phyloP scores from a whole-genome alignment of 2,329 filamentous ascomycete genomes.

The Arachnopeziza araneosa region DNA sequence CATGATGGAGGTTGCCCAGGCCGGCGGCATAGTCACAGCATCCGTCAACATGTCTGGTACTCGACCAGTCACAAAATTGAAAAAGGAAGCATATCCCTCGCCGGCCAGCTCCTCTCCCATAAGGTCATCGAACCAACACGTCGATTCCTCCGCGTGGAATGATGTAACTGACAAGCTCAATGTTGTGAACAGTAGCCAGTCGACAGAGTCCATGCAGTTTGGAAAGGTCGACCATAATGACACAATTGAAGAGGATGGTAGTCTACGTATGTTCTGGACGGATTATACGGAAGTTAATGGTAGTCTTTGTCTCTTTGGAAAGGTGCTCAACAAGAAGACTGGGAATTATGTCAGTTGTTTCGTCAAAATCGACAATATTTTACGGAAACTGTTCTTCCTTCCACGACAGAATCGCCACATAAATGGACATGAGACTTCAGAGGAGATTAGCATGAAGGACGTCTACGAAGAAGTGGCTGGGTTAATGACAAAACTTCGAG shows the following conservation, averaged over 20 bases:
- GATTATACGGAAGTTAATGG: slow-evolving; percentile 93
- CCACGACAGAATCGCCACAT: slow-evolving; percentile 68
- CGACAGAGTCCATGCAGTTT: slow-evolving; percentile 54
- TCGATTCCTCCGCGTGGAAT: slow-evolving; percentile 86
- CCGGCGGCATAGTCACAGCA: slow-evolving; percentile 59
- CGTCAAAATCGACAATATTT: slow-evolving; percentile 89
- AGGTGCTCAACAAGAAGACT: slow-evolving; percentile 84
- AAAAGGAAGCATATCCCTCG: slow-evolving; percentile 60
- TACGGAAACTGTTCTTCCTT: slow-evolving; percentile 88
- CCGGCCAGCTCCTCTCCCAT: slow-evolving; percentile 73
- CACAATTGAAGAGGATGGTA: slow-evolving; percentile 90
- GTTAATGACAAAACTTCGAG: slow-evolving; percentile 81
- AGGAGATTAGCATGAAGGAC: slow-evolving; percentile 79
- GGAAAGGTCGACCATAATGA: slow-evolving; percentile 81
- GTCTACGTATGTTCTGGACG: slow-evolving; percentile 91
- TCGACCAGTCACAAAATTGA: slow-evolving; percentile 70
- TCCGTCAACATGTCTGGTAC: slow-evolving; percentile 84
- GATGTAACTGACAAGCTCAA: slow-evolving; percentile 81
- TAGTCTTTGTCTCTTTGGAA: slow-evolving; percentile 89
- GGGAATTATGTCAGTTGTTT: slow-evolving; percentile 83
- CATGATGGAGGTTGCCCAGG: slow-evolving; percentile 81
- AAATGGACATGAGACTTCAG: slow-evolving; percentile 58
- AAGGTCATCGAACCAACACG: slow-evolving; percentile 47
- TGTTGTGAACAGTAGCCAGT: slow-evolving; percentile 70
- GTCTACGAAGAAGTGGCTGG: slow-evolving; percentile 86